Percentiles rank a stretch among this genome's conserved stretches.
These are phyloP conservation scores for Crithidia fasciculata DNA, from an alignment of 208 protist genomes.

Conservation along the genomic window DNA sequence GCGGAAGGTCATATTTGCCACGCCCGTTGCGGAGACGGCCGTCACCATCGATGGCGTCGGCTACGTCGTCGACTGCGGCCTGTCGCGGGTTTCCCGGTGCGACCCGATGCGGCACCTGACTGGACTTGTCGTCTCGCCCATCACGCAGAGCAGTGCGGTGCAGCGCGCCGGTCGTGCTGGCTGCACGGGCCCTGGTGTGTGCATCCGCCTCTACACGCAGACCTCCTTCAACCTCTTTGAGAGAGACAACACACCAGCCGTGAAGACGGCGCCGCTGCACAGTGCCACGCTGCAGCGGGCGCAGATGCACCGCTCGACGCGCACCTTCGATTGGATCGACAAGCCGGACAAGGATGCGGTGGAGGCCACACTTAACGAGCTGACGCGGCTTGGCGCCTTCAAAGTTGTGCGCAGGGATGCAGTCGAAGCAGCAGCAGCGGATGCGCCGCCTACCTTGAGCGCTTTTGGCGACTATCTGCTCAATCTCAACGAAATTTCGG, in stretches of 20 bases:
- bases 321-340: conserved; percentile 25
- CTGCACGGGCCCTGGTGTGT: conserved; percentile 94
- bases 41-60: conserved; percentile 98
- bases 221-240: conserved; percentile 54
- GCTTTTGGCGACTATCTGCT: conserved; percentile 18
- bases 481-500: conserved; percentile 5
- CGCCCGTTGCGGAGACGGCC: conserved; percentile 99
- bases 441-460: background rate
- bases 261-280: conserved; percentile 47
- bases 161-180: conserved; percentile 98
- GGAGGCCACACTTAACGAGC: conserved; percentile 16
- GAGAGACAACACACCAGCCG: conserved; percentile 77
- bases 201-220: conserved; percentile 94
- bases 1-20: conserved; percentile 94
- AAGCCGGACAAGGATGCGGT: conserved; percentile 2
- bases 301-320: conserved; percentile 2
- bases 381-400: conserved; percentile 6
- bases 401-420: background rate
- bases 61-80: conserved; percentile 97
- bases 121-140: conserved; percentile 93
- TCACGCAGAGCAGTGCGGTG: conserved; percentile 95
- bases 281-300: conserved; percentile 16
- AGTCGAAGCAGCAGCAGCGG: background rate
- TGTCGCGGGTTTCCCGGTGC: conserved; percentile 95
- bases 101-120: conserved; percentile 93